A percentile compares a stretch with the other conserved stretches of the same genome.
Evolutionary conservation across 495 filamentous ascomycete genomes (phyloP).

Genomic region (Penicillium flavigenum): DNA sequence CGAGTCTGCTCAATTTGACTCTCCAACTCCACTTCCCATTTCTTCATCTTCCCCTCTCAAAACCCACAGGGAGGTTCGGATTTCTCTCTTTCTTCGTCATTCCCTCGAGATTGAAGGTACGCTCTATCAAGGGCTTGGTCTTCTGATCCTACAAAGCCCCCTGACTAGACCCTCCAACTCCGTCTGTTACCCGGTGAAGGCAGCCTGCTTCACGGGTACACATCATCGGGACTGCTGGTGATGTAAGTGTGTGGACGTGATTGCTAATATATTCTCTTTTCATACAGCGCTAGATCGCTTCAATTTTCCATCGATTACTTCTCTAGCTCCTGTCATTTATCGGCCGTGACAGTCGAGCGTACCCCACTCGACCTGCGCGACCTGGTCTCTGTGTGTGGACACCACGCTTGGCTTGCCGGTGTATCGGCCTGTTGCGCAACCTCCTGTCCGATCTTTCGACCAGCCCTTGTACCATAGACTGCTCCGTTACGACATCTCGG

Average conservation of each 20-base stretch:
- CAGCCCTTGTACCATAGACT: constrained; percentile 33
- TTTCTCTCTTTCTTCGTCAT: constrained; percentile 29
- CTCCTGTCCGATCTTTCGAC: constrained; percentile 11
- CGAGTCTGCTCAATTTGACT: constrained; percentile 15
- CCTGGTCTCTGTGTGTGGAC: constrained; percentile 23
- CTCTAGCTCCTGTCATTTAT: constrained; percentile 1
- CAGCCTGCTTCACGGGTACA: constrained; percentile 17
- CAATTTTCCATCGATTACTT: constrained; percentile 14
- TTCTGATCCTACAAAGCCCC: constrained; percentile 1
- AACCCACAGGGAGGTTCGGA: constrained; percentile 22
- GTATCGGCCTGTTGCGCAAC: constrained; percentile 23
- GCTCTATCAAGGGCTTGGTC: not conserved
- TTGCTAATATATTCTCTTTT: constrained; percentile 28
- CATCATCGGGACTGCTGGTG: constrained; percentile 27
- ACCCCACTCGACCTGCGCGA: constrained; percentile 16
- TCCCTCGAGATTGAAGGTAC: constrained; percentile 35
- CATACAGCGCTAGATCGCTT: constrained; percentile 39
- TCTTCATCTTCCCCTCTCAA: constrained; percentile 11
- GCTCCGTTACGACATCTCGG: constrained; percentile 32
- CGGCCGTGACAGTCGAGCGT: constrained; percentile 6
- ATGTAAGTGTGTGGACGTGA: constrained; percentile 21
- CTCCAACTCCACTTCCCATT: constrained; percentile 13
- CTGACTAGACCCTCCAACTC: not conserved
- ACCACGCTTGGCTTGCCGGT: constrained; percentile 16
- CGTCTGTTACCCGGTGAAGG: constrained; percentile 16